Evolutionary conservation across 768 basidiomycete genomes (phyloP).

Genomic region (Collybiopsis luxurians): DNA sequence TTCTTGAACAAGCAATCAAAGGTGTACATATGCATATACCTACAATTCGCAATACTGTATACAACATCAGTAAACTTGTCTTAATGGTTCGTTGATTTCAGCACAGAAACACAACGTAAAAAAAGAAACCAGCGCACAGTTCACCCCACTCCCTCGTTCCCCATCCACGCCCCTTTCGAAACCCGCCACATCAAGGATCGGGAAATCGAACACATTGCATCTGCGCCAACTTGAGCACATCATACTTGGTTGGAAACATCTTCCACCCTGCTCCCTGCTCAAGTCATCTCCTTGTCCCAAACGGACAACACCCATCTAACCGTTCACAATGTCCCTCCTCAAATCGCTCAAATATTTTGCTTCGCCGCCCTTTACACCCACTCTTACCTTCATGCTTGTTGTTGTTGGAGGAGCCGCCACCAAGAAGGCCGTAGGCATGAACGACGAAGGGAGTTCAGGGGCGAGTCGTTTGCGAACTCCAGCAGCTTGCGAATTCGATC

Average conservation of each 20-base stretch:
- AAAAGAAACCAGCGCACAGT: too few species aligned
- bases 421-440: constrained; percentile 34
- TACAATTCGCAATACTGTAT: too few species aligned
- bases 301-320: background rate
- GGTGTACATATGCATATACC: too few species aligned
- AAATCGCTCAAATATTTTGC: constrained; percentile 31
- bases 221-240: constrained; percentile 6
- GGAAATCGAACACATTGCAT: background rate
- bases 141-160: too few species aligned
- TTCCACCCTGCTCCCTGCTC: background rate
- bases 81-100: too few species aligned
- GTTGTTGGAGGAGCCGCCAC: constrained; percentile 5
- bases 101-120: too few species aligned
- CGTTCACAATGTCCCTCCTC: constrained; percentile 26
- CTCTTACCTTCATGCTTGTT: too few species aligned
- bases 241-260: constrained; percentile 2
- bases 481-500: constrained; percentile 18
- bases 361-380: constrained; percentile 21
- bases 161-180: too few species aligned
- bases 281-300: background rate
- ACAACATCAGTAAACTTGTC: too few species aligned
- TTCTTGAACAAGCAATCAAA: too few species aligned
- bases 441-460: constrained; percentile 21
- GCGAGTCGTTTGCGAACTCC: too few species aligned
- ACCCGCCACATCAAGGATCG: too few species aligned